A percentile compares a stretch with the other conserved stretches of the same genome.
These are phyloP conservation scores for Boletus tomentosulus DNA, from an alignment of 768 basidiomycete genomes.

Conservation along the genomic window DNA sequence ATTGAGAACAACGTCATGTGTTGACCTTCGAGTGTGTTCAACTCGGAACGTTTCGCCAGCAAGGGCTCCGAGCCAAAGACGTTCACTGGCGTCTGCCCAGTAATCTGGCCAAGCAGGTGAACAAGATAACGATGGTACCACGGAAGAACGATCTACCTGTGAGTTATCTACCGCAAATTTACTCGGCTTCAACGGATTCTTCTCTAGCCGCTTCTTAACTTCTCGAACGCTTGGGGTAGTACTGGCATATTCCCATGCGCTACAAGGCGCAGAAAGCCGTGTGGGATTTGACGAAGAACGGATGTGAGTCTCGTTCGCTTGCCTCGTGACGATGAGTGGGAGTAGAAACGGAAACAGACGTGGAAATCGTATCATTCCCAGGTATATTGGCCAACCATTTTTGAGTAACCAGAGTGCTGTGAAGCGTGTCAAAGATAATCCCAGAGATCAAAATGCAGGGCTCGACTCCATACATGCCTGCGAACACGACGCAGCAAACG, in stretches of 20 bases:
- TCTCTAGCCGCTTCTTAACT: conserved; percentile 50
- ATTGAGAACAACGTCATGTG: conserved; percentile 77
- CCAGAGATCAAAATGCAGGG: too few relatives aligned
- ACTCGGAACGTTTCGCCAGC: conserved; percentile 39
- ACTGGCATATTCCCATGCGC: conserved; percentile 81
- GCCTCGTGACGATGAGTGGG: conserved; percentile 20
- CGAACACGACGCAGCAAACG: too few relatives aligned
- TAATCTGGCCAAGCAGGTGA: conserved; percentile 42
- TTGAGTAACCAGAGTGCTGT: background rate
- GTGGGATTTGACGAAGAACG: background rate
- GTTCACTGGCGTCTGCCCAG: conserved; percentile 74
- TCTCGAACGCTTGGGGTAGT: conserved; percentile 59
- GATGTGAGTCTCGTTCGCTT: conserved; percentile 10
- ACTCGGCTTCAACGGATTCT: conserved; percentile 14
- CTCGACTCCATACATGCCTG: too few relatives aligned
- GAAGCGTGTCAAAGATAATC: background rate
- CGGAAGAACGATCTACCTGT: conserved; percentile 39
- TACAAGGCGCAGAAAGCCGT: conserved; percentile 29
- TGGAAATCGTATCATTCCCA: background rate
- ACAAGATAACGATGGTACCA: background rate
- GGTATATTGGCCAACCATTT: background rate
- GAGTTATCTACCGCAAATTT: conserved; percentile 36
- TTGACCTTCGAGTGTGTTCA: conserved; percentile 53
- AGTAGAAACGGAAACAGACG: background rate
- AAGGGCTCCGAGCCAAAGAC: conserved; percentile 38